Evolutionary conservation across 108 stramenopile species (phyloP).

Genomic region (Nitzschia sp.): DNA sequence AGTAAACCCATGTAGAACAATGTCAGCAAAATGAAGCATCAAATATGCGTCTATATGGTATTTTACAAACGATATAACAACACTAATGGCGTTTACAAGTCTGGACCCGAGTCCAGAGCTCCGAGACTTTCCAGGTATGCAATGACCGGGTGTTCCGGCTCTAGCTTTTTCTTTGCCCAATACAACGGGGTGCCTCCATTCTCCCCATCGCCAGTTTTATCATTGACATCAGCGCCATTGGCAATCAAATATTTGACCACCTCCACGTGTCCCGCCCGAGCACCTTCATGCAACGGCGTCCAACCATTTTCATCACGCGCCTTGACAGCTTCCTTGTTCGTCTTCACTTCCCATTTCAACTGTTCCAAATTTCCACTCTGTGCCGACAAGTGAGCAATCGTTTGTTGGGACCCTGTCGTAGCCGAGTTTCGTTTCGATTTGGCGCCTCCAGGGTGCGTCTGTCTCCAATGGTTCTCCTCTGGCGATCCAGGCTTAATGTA

Average conservation of each 20-base stretch:
- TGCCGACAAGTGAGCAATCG: constrained; percentile 70
- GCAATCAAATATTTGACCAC: constrained; percentile 70
- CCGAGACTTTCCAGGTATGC: constrained; percentile 66
- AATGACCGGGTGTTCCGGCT: constrained; percentile 70
- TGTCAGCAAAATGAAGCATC: too few relatives aligned
- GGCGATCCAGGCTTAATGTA: constrained; percentile 67
- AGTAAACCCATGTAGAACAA: neutral
- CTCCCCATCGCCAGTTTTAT: constrained; percentile 39
- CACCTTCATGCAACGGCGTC: constrained; percentile 77
- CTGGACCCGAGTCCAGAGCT: constrained; percentile 75
- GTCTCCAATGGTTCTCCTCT: constrained; percentile 69
- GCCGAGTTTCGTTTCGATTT: constrained; percentile 35
- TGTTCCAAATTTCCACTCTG: constrained; percentile 58
- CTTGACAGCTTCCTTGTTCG: constrained; percentile 57
- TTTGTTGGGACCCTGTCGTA: constrained; percentile 55
- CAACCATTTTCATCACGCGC: constrained; percentile 86
- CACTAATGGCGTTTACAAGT: constrained; percentile 53
- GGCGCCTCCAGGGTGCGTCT: constrained; percentile 43
- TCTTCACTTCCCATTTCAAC: constrained; percentile 45
- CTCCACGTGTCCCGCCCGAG: constrained; percentile 73
- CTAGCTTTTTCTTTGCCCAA: constrained; percentile 60
- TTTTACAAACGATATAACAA: too few relatives aligned
- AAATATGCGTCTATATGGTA: too few relatives aligned
- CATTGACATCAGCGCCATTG: constrained; percentile 78
- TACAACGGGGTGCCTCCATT: constrained; percentile 68